Evolutionary conservation across 2,329 filamentous ascomycete genomes (phyloP).

Genomic region (Fusarium cyanostomum): DNA sequence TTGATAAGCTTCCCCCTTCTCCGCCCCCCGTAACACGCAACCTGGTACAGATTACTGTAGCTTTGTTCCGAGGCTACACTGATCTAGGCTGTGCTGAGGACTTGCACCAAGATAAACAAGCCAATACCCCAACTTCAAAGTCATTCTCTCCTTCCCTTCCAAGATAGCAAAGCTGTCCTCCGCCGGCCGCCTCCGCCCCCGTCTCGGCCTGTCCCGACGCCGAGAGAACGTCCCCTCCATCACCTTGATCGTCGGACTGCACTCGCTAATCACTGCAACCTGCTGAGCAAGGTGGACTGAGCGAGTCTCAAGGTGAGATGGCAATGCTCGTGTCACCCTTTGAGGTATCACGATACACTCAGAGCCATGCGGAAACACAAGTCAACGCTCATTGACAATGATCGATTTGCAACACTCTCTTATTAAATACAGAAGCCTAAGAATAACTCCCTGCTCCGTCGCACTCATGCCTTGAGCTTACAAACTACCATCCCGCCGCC

Average conservation of each 20-base stretch:
- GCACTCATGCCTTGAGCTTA: background rate
- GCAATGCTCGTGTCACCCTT: background rate
- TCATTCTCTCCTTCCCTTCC: slow-evolving; percentile 17
- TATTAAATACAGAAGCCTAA: background rate
- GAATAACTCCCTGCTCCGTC: slow-evolving; percentile 22
- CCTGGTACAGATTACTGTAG: no score
- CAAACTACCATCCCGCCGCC: background rate
- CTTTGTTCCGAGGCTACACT: background rate
- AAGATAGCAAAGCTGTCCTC: background rate
- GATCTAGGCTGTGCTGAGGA: no score
- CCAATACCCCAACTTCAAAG: background rate
- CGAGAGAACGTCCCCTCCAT: background rate
- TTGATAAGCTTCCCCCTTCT: no score
- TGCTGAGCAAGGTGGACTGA: no score
- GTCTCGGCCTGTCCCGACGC: slow-evolving; percentile 24
- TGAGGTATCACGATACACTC: background rate
- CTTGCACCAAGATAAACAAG: background rate
- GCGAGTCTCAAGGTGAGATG: background rate
- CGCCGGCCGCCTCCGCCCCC: slow-evolving; percentile 25
- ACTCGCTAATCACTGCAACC: background rate
- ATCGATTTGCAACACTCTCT: background rate
- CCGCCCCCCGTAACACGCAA: background rate
- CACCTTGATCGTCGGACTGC: background rate
- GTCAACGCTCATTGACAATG: background rate
- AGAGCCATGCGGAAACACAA: background rate